Evolutionary conservation across 495 filamentous ascomycete genomes (phyloP), one percentile per base, ranked within the genome.

Genomic region (Neurospora tetraspora): DNA sequence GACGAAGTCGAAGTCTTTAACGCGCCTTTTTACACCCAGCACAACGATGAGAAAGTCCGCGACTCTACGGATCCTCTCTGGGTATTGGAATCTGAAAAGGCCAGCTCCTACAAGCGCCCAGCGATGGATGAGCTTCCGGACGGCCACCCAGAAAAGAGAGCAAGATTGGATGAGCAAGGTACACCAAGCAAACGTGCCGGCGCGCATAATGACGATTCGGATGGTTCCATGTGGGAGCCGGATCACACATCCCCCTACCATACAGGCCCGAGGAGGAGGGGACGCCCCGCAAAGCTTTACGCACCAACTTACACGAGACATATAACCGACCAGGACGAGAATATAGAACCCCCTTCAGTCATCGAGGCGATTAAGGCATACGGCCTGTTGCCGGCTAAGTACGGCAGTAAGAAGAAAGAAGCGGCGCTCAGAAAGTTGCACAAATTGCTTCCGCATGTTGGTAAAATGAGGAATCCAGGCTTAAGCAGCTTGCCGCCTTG

Each of bases 1-100:
- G 77, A 78, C 9, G 77, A 81, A 69, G 72, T 82, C 40, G 80
- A 82, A 34, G 76, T 80, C 18, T 79, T 82, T 45, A 77, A 80
- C 36, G 81, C 81, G 2, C 80, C 81, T 2, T 81, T 78, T 70
- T 82, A 82, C 71, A 78, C 74, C 16, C 74, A 79, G 47, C 74
- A 53, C 59, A 72, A 72, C 27, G 23, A 71, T 20, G 70, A 43
- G 39, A 70, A 65, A 45, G 42, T 71, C 2, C 45, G 39, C 23
- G 45, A 70, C 16, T 71, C 39, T 45, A 72, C 45, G 7, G 76
- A 80, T 73, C 72, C 74, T 23, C 68, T 77, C 14, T 75, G 74
- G 76, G 42, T 70, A 23, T 53, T 69, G 23, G 74, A 73, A 10
- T 70, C 72, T 39, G 75, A 76, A 68, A 68, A 45, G 37, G 53